Evolutionary conservation across 169 alveolate species (phyloP).

Genomic region (Blepharisma undulans): DNA sequence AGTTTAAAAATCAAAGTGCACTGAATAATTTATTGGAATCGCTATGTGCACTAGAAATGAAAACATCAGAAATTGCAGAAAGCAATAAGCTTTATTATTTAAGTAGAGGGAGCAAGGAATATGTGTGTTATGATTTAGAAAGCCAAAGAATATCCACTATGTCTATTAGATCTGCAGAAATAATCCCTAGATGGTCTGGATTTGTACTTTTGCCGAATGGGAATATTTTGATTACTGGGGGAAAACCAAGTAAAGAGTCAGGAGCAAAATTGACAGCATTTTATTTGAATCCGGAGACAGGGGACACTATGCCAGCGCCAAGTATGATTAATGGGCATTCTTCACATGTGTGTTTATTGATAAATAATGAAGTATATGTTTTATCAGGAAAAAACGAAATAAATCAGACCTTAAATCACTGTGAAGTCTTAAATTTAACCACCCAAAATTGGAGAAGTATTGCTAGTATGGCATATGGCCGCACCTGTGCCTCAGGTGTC

Average conservation of each 20-base stretch:
- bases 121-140: background rate
- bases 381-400: constrained; percentile 31
- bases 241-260: constrained; percentile 26
- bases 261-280: background rate
- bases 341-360: constrained; percentile 12
- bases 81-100: background rate
- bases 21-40: background rate
- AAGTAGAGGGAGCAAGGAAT: constrained; percentile 27
- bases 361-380: background rate
- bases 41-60: background rate
- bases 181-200: constrained; percentile 20
- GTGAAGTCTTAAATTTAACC: constrained; percentile 19
- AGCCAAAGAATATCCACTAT: background rate
- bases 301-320: background rate
- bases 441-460: constrained; percentile 5
- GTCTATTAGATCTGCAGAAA: background rate
- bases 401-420: background rate
- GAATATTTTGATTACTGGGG: constrained; percentile 29
- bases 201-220: background rate
- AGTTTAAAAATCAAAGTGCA: background rate
- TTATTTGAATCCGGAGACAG: background rate
- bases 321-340: constrained; percentile 37
- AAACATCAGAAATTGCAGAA: background rate
- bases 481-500: constrained; percentile 37
- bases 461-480: background rate